These are phyloP conservation scores for Ajuga reptans DNA, from an alignment of 305 asterid genomes.

Conservation along the genomic window DNA sequence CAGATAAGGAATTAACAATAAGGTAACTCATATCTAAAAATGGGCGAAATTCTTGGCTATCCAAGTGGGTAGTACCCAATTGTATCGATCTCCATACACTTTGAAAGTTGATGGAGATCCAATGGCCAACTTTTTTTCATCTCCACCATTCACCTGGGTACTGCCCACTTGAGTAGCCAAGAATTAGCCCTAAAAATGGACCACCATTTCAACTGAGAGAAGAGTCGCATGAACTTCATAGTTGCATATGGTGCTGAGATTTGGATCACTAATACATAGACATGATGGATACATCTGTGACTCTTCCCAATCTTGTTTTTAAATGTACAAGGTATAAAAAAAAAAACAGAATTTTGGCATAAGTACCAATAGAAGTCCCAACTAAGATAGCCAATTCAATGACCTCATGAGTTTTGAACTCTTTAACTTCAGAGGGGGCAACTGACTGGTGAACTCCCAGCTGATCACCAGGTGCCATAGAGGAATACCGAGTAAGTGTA, in stretches of 20 bases:
- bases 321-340: background rate
- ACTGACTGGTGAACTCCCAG: background rate
- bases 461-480: background rate
- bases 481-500: background rate
- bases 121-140: no score
- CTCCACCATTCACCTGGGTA: no score
- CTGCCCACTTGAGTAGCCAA: no score
- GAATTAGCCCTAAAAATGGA: no score
- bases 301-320: background rate
- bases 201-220: conserved; percentile 14
- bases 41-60: background rate
- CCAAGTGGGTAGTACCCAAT: no score
- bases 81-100: no score
- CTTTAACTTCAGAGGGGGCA: background rate
- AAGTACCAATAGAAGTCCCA: background rate
- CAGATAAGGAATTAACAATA: conserved; percentile 8
- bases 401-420: conserved; percentile 1
- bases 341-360: background rate
- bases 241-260: background rate
- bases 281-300: background rate
- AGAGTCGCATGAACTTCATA: background rate
- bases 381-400: conserved; percentile 11
- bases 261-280: background rate
- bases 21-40: conserved; percentile 12
- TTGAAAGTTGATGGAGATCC: background rate